Conservation (phyloP, 441 rosid genomes). For the Aleurites moluccanus region DNA sequence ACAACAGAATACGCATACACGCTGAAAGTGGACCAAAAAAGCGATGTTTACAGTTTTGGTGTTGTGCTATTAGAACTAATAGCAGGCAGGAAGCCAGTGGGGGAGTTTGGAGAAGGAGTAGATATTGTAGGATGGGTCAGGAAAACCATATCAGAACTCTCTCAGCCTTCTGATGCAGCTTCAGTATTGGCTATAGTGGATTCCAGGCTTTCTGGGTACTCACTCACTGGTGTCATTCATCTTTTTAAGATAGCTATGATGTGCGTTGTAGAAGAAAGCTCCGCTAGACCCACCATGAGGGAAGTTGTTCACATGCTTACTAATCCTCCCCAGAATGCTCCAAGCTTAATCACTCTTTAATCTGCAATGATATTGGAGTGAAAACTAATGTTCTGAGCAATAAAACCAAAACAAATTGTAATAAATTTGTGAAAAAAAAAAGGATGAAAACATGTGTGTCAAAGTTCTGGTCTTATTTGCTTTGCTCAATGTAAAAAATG, state of each 20-base stretch:
- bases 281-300: conserved; percentile 80
- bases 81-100: conserved; percentile 82
- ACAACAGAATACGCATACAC: conserved; percentile 85
- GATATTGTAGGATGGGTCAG: conserved; percentile 92
- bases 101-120: conserved; percentile 90
- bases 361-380: neutral
- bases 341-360: conserved; percentile 41
- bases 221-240: conserved; percentile 50
- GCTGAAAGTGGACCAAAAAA: conserved; percentile 82
- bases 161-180: conserved; percentile 67
- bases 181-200: conserved; percentile 63
- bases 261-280: conserved; percentile 74
- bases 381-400: conserved; percentile 1
- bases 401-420: conserved; percentile 17
- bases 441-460: neutral
- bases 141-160: conserved; percentile 54
- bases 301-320: conserved; percentile 83
- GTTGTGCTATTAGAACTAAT: conserved; percentile 81
- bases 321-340: conserved; percentile 46
- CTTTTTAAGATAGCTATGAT: conserved; percentile 73
- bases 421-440: conserved; percentile 24
- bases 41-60: conserved; percentile 92
- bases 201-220: conserved; percentile 59
- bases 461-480: neutral
- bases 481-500: neutral